Base-by-base conservation (phyloP, 1,284 basidiomycete genomes). In the Malassezia brasiliensis region DNA sequence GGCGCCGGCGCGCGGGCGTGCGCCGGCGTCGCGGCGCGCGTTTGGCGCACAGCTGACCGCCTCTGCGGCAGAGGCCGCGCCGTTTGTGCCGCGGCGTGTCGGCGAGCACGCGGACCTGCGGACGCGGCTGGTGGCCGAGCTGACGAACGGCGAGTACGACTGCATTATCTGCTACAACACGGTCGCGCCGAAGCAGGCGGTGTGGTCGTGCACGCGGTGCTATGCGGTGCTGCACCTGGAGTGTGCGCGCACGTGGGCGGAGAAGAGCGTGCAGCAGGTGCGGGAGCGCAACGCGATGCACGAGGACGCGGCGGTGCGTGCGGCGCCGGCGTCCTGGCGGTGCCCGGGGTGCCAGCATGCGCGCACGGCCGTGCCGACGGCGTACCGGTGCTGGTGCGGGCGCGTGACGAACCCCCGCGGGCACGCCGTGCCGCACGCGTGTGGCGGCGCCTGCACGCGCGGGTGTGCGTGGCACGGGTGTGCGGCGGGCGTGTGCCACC, bases 331-430 rank as follows among this genome's bases (percentile, higher is more conserved):
- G 3, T 65, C 63, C 8, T 74, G 72, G 72, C 56, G 72, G 30
- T 74, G 72, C 42, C 72, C 72, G 1, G 67, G 68, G 7, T 74
- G 72, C 53, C 72, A 74, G 53, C 61, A 62, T 35, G 63, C 69
- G 1, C 45, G 64, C 12, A 59, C 69, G 25, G 62, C 63, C 14
- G 60, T 74, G 0, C 72, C 72, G n/a, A 65, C 59, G 19, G 50
- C 56, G 39, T 74, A 74, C 46, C 56, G 52, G 53, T 74, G 72
- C 56, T 74, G 70, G 70, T 74, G 71, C 44, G 63, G 63, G 22
- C 61, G 66, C 37, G 51, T 60, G 0, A 59, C 52, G 37, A 63
- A 72, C 12, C 71, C 69, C 10, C 51, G 47, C 2, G 50, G 59
- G 15, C 61, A 65, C 10, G 54, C 60, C 25, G 57, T 56, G 31